Evolutionary conservation across 2,329 filamentous ascomycete species (phyloP).

Genomic region (Clathrospora elynae): DNA sequence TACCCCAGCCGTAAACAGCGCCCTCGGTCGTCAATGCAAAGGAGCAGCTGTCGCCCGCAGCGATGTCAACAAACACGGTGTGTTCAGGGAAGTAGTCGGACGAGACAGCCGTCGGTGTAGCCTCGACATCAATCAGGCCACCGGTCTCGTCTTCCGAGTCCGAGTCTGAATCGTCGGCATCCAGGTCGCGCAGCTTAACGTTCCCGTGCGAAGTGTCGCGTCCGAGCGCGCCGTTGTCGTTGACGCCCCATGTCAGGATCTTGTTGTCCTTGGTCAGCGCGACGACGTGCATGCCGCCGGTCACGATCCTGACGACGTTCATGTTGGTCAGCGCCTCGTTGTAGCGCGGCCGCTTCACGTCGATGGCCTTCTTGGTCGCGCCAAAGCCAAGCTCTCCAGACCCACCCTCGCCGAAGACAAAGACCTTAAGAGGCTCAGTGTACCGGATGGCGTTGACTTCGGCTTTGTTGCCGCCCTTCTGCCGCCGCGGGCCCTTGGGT

Average conservation of each 20-base stretch:
- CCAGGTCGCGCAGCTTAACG: constrained; percentile 62
- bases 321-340: constrained; percentile 65
- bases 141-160: constrained; percentile 61
- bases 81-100: constrained; percentile 62
- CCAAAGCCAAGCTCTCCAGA: constrained; percentile 85
- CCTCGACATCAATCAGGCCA: constrained; percentile 73
- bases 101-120: constrained; percentile 66
- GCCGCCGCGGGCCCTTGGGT: constrained; percentile 41
- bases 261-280: constrained; percentile 80
- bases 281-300: constrained; percentile 81
- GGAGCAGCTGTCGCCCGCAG: constrained; percentile 74
- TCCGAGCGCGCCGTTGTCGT: constrained; percentile 81
- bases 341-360: constrained; percentile 75
- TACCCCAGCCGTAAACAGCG: constrained; percentile 81
- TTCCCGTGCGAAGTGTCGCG: constrained; percentile 70
- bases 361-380: constrained; percentile 66
- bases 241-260: constrained; percentile 86
- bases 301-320: constrained; percentile 74
- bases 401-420: constrained; percentile 78
- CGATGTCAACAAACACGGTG: constrained; percentile 69
- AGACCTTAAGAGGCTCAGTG: constrained; percentile 70
- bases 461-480: constrained; percentile 41
- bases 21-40: constrained; percentile 78
- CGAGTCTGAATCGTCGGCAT: constrained; percentile 54
- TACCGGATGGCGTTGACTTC: constrained; percentile 68